Conservation (phyloP, 148 eudicot genomes). For the Fallopia convolvulus region DNA sequence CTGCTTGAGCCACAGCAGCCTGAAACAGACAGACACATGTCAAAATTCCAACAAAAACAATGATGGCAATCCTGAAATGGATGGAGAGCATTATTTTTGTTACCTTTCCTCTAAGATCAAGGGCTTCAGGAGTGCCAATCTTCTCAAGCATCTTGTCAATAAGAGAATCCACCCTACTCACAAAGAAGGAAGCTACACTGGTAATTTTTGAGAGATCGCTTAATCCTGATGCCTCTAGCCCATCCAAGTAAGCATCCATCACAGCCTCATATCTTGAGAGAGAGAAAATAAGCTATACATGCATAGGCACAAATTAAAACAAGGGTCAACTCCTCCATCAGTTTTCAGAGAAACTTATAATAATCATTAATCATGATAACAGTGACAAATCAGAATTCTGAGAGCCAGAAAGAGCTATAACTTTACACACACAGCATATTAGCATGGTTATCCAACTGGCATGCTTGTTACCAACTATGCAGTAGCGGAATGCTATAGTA, state of each 20-base stretch:
- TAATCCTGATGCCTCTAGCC: conserved; percentile 92
- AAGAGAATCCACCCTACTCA: conserved; percentile 88
- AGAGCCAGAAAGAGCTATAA: not conserved
- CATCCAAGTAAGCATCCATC: conserved; percentile 96
- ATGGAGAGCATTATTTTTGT: too few relatives aligned
- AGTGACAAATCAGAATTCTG: not conserved
- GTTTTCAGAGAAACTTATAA: not conserved
- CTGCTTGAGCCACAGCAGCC: conserved; percentile 99
- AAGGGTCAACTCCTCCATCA: not conserved
- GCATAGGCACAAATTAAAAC: not conserved
- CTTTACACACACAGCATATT: not conserved
- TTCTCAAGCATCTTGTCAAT: conserved; percentile 95
- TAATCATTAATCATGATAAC: not conserved
- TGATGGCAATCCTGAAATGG: not conserved
- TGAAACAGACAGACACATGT: conserved; percentile 17
- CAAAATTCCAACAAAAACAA: not conserved
- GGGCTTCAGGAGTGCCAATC: conserved; percentile 87
- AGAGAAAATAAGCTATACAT: conserved; percentile 81
- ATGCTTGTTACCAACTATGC: not conserved
- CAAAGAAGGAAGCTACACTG: conserved; percentile 98
- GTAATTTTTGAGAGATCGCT: conserved; percentile 87
- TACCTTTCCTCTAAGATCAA: conserved; percentile 95
- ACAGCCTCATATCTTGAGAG: conserved; percentile 92
- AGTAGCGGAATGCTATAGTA: not conserved
- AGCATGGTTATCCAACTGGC: not conserved